Evolutionary conservation across 441 rosid species (phyloP), one percentile per base, ranked within the genome.

Genomic region (Monsonia emarginata): DNA sequence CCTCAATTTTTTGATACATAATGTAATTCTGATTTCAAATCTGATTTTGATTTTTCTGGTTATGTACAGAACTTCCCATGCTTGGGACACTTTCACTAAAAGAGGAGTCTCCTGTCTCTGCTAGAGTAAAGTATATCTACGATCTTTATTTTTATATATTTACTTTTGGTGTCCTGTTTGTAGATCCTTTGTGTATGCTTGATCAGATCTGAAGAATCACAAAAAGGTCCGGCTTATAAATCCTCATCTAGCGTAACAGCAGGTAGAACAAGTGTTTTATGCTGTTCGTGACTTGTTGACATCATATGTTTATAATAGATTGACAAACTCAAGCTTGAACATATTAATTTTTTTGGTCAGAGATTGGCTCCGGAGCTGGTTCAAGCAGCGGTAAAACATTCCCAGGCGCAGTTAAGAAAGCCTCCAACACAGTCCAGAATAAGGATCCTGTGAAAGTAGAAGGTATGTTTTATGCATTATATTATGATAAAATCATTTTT

Each of bases 381-480:
- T 79, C 76, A 68, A 76, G 76, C 74, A 65, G 73, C 63, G 66
- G 67, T 73, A 78, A 71, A 61, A 26, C 69, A 58, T 72, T 44
- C 68, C 67, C 74, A 27, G 65, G 66, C 72, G 71, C 81, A 63
- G 80, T 69, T 36, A 83, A 85, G 81, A 88, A 78, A 80, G 75
- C 81, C 66, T 80, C 80, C 62, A 81, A 78, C 63, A 65, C 64
- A 61, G 63, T 69, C 66, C 87, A 78, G 67, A 72, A 57, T 69
- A 91, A 85, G 75, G 84, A 88, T 68, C 68, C 4, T 46, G 32
- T 83, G 60, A 87, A 87, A 83, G 71, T 80, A 71, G 93, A 90
- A 86, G 97, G 97, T 93, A 72, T 68, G 72, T 50, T 75, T 71
- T 69, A 50, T 63, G 5, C 5, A 24, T 58, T 34, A 25, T 38